A percentile compares a stretch with the other conserved stretches of the same genome.
These are phyloP conservation scores for Cladophialophora carrionii DNA, from an alignment of 2,329 filamentous ascomycete genomes.

Conservation along the genomic window DNA sequence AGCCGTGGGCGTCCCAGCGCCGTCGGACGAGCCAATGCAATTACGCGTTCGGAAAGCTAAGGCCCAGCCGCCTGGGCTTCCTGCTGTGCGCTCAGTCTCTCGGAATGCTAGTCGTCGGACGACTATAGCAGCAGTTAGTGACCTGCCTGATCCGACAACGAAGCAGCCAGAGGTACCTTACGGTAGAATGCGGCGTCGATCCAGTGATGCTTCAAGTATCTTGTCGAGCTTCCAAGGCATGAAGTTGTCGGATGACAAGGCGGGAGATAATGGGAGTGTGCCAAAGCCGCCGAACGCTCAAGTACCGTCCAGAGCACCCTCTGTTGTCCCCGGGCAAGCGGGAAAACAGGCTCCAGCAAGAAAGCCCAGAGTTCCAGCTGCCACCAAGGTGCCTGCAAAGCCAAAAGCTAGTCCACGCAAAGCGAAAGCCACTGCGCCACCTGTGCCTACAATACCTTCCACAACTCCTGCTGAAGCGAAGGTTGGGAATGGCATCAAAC, in stretches of 20 bases:
- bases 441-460: slow-evolving; percentile 5
- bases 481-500: slow-evolving; percentile 37
- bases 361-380: slow-evolving; percentile 60
- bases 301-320: slow-evolving; percentile 32
- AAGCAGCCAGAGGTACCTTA: slow-evolving; percentile 27
- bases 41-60: slow-evolving; percentile 70
- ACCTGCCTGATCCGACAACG: slow-evolving; percentile 46
- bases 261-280: not conserved
- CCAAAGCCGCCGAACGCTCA: slow-evolving; percentile 7
- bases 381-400: slow-evolving; percentile 48
- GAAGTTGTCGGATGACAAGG: slow-evolving; percentile 38
- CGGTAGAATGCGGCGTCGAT: slow-evolving; percentile 36
- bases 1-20: slow-evolving; percentile 49
- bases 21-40: slow-evolving; percentile 65
- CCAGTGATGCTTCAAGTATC: slow-evolving; percentile 42
- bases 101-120: slow-evolving; percentile 58
- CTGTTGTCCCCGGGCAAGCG: slow-evolving; percentile 32
- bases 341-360: slow-evolving; percentile 56
- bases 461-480: not conserved
- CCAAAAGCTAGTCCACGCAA: slow-evolving; percentile 44
- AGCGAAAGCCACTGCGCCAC: slow-evolving; percentile 31
- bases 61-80: slow-evolving; percentile 51
- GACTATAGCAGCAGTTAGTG: slow-evolving; percentile 62
- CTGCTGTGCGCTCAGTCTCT: slow-evolving; percentile 56
- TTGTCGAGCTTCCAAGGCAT: slow-evolving; percentile 40